These are phyloP conservation scores for Aspergillus biplanus DNA, from an alignment of 495 filamentous ascomycete genomes.

Conservation along the genomic window DNA sequence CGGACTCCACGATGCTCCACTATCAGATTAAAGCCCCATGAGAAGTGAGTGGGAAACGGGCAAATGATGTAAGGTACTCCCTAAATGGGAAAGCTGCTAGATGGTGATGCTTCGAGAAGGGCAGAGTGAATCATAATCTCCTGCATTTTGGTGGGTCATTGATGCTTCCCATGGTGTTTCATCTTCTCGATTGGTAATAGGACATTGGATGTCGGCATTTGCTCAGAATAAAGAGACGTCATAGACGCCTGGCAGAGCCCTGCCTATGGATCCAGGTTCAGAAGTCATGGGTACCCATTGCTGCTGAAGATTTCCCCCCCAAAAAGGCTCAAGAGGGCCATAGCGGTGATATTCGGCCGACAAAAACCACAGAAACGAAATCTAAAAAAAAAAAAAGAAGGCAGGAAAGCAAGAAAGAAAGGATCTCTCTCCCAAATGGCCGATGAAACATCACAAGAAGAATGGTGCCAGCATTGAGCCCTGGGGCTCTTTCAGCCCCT, in stretches of 20 bases:
- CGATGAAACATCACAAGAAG: not conserved
- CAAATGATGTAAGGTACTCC: conserved; percentile 18
- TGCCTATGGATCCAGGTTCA: conserved; percentile 3
- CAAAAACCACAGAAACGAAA: not conserved
- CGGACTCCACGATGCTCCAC: conserved; percentile 2
- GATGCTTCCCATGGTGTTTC: conserved; percentile 19
- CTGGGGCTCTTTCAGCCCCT: not conserved
- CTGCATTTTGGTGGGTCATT: conserved; percentile 16
- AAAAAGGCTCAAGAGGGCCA: not conserved
- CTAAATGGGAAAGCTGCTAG: conserved; percentile 20
- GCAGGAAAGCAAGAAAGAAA: no score
- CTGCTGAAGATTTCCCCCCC: not conserved
- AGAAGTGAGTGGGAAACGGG: conserved; percentile 13
- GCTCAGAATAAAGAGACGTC: not conserved
- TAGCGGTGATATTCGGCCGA: not conserved
- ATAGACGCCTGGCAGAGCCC: conserved; percentile 6
- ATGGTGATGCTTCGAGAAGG: conserved; percentile 26
- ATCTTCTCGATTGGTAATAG: conserved; percentile 19
- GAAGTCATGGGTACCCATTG: not conserved
- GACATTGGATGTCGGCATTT: not conserved
- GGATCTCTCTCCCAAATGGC: not conserved
- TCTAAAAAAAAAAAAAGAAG: no score
- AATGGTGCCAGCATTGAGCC: conserved; percentile 8
- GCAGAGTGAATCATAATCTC: conserved; percentile 18
- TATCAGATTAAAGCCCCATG: not conserved